These are phyloP conservation scores for Pythium aquatile DNA, from an alignment of 352 stramenopile species.

Conservation along the genomic window DNA sequence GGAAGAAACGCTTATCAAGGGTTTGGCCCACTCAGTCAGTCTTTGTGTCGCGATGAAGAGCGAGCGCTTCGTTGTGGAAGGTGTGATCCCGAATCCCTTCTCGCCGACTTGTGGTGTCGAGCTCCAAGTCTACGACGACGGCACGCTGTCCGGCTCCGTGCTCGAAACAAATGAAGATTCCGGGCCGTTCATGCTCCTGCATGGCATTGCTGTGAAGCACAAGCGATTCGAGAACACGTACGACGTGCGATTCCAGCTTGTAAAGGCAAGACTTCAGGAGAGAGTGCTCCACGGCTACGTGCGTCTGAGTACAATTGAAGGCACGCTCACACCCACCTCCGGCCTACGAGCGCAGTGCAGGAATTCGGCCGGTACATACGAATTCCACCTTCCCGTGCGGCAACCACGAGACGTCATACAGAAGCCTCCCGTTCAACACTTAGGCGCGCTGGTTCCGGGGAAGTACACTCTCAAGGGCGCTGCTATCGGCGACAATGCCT, in stretches of 20 bases:
- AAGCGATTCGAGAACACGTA: neutral
- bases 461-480: conserved; percentile 3
- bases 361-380: too few relatives aligned
- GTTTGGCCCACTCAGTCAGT: too few relatives aligned
- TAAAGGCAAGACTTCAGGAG: neutral
- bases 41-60: too few relatives aligned
- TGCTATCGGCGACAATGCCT: conserved; percentile 4
- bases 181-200: neutral
- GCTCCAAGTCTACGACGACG: neutral
- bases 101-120: neutral
- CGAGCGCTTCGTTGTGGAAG: neutral
- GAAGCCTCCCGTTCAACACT: too few relatives aligned
- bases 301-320: neutral
- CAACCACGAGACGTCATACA: too few relatives aligned
- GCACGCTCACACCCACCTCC: neutral
- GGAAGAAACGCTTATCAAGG: too few relatives aligned
- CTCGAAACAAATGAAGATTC: neutral
- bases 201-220: neutral
- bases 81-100: neutral
- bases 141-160: neutral
- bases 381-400: too few relatives aligned
- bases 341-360: too few relatives aligned
- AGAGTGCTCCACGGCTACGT: too few relatives aligned
- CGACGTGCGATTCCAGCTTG: conserved; percentile 9
- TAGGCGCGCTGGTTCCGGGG: neutral